These are phyloP conservation scores for Dryadomyces sulphureus DNA, from an alignment of 2,329 filamentous ascomycete species.

Conservation along the genomic window DNA sequence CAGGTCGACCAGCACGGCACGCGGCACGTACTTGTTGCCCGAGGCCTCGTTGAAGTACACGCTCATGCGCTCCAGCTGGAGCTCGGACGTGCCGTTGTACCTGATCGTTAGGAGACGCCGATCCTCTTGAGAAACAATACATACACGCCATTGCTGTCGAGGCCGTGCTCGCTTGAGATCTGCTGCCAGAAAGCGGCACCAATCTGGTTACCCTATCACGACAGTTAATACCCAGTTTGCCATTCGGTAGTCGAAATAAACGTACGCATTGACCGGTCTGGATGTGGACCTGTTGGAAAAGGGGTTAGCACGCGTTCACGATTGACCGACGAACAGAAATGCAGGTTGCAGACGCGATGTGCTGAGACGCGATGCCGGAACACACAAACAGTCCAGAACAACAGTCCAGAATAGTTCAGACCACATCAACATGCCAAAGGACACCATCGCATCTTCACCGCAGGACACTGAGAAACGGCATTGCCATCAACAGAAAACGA, in stretches of 20 bases:
- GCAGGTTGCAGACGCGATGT: too few species aligned
- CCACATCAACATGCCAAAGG: too few species aligned
- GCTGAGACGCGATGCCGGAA: too few species aligned
- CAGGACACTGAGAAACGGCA: too few species aligned
- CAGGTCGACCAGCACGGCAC: conserved; percentile 97
- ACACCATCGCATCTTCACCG: too few species aligned
- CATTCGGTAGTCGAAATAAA: too few species aligned
- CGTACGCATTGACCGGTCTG: conserved; percentile 98
- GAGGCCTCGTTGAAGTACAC: conserved; percentile 53
- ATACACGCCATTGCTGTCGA: conserved; percentile 93
- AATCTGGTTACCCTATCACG: conserved; percentile 91
- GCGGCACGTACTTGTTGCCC: conserved; percentile 98
- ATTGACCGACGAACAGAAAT: too few species aligned
- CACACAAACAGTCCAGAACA: too few species aligned
- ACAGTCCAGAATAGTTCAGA: too few species aligned
- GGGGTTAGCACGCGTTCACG: conserved; percentile 6
- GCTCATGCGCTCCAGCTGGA: conserved; percentile 98
- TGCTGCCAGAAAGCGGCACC: conserved; percentile 99
- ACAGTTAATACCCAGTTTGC: too few species aligned
- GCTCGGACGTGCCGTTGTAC: conserved; percentile 95
- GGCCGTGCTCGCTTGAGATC: conserved; percentile 84
- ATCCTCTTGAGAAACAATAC: conserved; percentile 26
- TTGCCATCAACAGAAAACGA: too few species aligned
- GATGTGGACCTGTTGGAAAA: conserved; percentile 73
- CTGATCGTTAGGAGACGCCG: conserved; percentile 24